Evolutionary conservation across 192 early-diverging fungal species (phyloP).

Genomic region (Dissophora ornata): DNA sequence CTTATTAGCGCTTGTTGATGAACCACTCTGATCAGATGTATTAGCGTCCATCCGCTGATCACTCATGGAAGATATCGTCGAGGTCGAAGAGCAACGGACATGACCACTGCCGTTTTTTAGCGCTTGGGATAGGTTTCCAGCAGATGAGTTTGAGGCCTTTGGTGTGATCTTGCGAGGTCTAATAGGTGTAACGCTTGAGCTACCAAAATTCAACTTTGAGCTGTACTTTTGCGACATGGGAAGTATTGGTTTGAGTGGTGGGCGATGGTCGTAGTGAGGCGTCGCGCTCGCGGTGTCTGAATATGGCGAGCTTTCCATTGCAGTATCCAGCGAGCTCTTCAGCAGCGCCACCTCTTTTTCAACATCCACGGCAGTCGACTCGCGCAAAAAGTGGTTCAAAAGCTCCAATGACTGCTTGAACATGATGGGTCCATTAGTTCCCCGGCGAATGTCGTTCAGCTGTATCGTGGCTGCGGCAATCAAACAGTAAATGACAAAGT

Average conservation of each 20-base stretch:
- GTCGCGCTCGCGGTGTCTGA: not conserved
- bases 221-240: conserved; percentile 50
- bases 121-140: conserved; percentile 11
- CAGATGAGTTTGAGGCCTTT: conserved; percentile 6
- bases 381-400: conserved; percentile 27
- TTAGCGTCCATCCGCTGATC: no score
- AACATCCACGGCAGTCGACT: conserved; percentile 46
- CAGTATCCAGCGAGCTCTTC: conserved; percentile 30
- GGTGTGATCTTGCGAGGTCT: conserved; percentile 48
- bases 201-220: conserved; percentile 24
- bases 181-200: conserved; percentile 25
- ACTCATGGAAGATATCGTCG: not conserved
- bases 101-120: conserved; percentile 4
- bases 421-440: conserved; percentile 39
- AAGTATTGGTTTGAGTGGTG: conserved; percentile 41
- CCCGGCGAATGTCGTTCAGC: conserved; percentile 44
- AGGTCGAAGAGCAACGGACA: not conserved
- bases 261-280: conserved; percentile 39
- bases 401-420: conserved; percentile 37
- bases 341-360: conserved; percentile 34
- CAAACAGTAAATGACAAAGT: conserved; percentile 65
- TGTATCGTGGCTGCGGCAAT: conserved; percentile 64
- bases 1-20: not conserved
- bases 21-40: no score
- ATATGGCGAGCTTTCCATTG: conserved; percentile 3